Evolutionary conservation across 2,329 filamentous ascomycete genomes (phyloP), one percentile per base, ranked within the genome.

Genomic region (Cryoendolithus antarcticus): DNA sequence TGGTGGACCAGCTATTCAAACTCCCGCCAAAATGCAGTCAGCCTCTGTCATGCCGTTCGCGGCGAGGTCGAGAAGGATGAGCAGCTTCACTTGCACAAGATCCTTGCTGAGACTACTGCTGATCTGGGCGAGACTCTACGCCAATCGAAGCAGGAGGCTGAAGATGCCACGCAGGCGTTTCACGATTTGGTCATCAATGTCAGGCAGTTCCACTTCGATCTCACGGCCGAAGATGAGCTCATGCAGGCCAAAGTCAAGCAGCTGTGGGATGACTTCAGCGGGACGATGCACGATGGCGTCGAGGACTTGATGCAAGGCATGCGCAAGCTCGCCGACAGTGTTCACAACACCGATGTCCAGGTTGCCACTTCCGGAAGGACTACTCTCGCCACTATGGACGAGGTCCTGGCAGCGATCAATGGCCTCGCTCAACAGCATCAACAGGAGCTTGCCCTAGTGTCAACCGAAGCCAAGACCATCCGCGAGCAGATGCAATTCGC

Each of bases 1-100:
- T 65, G 70, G 53, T 81, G 76, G 75, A 77, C 68, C 1, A 79
- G 74, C 15, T 82, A 76, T 59, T 74, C 72, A 47, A 77, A 77
- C 54, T 72, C 66, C 41, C 65, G 69, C 40, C 72, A 77, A 40
- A 75, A 77, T 46, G 75, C 75, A 2, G 61, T 74, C 32, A 58
- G 75, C 11, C 73, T 81, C 48, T 82, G 78, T 46, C 70, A 77
- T 44, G 74, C 75, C 21, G 69, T 72, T 32, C 67, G 76, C 30
- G 60, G 67, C 32, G 70, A 75, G 38, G 66, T 72, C 9, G 75
- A 80, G 41, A 74, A 72, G 51, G 70, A 55, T 24, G 45, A 57
- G 34, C 37, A 49, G 19, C 37, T 53, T 3, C 35, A 51, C 7
- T 21, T 50, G 7, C 43, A 44, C 39, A 45, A 44, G 19, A 32